Evolutionary conservation across 768 basidiomycete genomes (phyloP).

Genomic region (Scleroderma bovista): DNA sequence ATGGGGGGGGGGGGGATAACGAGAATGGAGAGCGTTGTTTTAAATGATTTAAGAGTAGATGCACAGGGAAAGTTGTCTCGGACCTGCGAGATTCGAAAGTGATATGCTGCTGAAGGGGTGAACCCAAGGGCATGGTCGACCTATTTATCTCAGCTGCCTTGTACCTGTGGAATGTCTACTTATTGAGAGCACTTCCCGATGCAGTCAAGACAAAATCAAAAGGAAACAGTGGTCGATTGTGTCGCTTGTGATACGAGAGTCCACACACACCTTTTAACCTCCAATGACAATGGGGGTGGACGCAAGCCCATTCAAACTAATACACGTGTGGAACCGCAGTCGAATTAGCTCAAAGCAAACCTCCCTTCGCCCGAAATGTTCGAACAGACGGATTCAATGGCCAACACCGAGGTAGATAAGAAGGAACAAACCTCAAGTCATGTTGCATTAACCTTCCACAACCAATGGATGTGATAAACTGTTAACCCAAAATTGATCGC

Average conservation of each 20-base stretch:
- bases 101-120: background rate
- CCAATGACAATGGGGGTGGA: background rate
- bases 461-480: no score
- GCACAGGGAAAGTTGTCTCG: background rate
- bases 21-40: background rate
- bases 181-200: background rate
- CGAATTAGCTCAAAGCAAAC: background rate
- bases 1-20: slow-evolving; percentile 1
- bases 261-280: no score
- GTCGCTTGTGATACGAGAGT: background rate
- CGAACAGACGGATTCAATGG: no score
- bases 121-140: background rate
- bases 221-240: background rate
- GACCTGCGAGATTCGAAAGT: background rate
- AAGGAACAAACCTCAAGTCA: no score
- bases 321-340: background rate
- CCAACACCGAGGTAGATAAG: no score
- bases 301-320: background rate
- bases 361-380: background rate
- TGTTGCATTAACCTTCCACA: no score
- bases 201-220: background rate
- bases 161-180: background rate
- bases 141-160: background rate
- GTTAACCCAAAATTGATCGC: no score
- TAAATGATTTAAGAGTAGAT: background rate